Percentiles rank a stretch among this genome's conserved stretches.
phyloP scores from a whole-genome alignment of 202 grass and related monocot genomes.

The Eragrostis tef region DNA sequence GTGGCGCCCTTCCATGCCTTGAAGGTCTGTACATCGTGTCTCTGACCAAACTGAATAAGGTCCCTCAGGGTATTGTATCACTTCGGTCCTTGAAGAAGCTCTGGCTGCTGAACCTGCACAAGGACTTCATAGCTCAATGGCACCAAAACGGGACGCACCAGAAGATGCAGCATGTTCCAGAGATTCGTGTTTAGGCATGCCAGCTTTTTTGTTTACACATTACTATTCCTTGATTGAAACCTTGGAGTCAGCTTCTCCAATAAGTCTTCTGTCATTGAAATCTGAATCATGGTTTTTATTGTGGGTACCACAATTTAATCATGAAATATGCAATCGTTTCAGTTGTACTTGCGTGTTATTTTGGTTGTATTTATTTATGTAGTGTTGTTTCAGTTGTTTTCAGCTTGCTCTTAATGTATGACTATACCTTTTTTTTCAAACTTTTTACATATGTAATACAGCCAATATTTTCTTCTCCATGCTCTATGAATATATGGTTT shows the following conservation, averaged over 20 bases:
- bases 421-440: too few species aligned
- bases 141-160: neutral
- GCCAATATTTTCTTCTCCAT: too few species aligned
- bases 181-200: slow-evolving; percentile 16
- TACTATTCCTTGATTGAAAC: neutral
- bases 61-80: slow-evolving; percentile 52
- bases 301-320: too few species aligned
- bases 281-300: too few species aligned
- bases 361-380: too few species aligned
- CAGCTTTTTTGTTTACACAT: neutral
- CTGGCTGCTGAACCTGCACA: neutral
- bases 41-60: neutral
- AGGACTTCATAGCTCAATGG: slow-evolving; percentile 4
- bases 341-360: too few species aligned
- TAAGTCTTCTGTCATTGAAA: too few species aligned
- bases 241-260: neutral
- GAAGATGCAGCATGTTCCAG: slow-evolving; percentile 29
- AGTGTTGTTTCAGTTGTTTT: too few species aligned
- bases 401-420: too few species aligned
- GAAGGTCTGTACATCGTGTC: slow-evolving; percentile 23
- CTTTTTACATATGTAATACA: too few species aligned
- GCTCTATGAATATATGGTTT: too few species aligned
- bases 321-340: too few species aligned
- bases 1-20: slow-evolving; percentile 30
- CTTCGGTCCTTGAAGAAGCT: slow-evolving; percentile 44